These are phyloP conservation scores for Neurospora sp. DNA, from an alignment of 2,329 filamentous ascomycete genomes.

Conservation along the genomic window DNA sequence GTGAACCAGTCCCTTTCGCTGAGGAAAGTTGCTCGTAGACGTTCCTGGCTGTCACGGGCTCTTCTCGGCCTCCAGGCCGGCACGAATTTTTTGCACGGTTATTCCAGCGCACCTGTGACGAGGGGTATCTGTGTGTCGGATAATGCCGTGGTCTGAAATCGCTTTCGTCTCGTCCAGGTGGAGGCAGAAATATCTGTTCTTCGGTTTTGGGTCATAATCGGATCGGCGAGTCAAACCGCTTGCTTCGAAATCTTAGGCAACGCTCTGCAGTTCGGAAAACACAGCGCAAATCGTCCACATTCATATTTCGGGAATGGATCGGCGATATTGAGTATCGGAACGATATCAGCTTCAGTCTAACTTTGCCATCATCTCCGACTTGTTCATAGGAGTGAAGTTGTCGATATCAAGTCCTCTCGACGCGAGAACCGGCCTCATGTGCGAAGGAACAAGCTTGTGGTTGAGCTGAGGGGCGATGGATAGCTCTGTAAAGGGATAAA, in stretches of 20 bases:
- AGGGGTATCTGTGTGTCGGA: slow-evolving; percentile 7
- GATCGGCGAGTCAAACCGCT: slow-evolving; percentile 12
- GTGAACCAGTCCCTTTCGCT: slow-evolving; percentile 5
- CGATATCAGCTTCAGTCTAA: slow-evolving; percentile 60
- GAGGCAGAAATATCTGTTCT: slow-evolving; percentile 2
- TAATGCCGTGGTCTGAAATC: not conserved
- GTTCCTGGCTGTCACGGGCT: slow-evolving; percentile 2
- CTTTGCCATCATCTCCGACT: slow-evolving; percentile 95
- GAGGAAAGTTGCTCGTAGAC: slow-evolving; percentile 9
- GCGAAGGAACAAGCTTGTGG: slow-evolving; percentile 73
- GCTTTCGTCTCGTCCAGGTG: not conserved
- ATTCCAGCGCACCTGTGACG: slow-evolving; percentile 11
- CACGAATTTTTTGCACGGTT: slow-evolving; percentile 3
- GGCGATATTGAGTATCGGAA: slow-evolving; percentile 2
- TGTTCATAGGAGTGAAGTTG: slow-evolving; percentile 82
- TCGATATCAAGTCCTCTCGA: slow-evolving; percentile 83
- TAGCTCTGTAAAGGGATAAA: slow-evolving; percentile 53
- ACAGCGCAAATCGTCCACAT: slow-evolving; percentile 14
- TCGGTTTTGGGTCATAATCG: slow-evolving; percentile 15
- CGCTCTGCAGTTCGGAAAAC: slow-evolving; percentile 15
- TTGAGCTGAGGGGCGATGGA: slow-evolving; percentile 92
- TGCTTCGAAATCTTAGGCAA: slow-evolving; percentile 12
- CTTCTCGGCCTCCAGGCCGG: slow-evolving; percentile 5
- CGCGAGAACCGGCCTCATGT: slow-evolving; percentile 65
- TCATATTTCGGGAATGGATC: slow-evolving; percentile 12